These are phyloP conservation scores for Tetrahymena thermophila DNA, from an alignment of 73 alveolate genomes.

Conservation along the genomic window DNA sequence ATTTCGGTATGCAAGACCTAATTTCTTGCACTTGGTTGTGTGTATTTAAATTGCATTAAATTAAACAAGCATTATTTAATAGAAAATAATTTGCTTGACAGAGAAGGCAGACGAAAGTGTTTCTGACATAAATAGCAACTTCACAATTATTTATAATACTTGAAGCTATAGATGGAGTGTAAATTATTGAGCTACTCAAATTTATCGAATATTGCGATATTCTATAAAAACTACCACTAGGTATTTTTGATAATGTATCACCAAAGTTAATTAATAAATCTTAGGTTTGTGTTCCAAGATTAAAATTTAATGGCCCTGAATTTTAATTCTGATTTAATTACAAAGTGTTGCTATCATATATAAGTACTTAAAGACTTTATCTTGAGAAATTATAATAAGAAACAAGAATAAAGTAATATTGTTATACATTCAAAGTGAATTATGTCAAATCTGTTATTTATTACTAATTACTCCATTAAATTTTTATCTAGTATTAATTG, in stretches of 20 bases:
- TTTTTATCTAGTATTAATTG: background rate
- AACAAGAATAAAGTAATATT: background rate
- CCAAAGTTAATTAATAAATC: background rate
- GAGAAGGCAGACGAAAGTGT: background rate
- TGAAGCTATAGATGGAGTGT: background rate
- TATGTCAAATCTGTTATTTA: background rate
- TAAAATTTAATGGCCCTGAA: background rate
- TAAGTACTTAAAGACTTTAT: background rate
- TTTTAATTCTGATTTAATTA: background rate
- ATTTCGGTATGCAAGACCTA: background rate
- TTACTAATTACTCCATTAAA: background rate
- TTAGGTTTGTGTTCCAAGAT: background rate
- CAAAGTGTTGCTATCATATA: background rate
- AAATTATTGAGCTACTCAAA: background rate
- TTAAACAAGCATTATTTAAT: background rate
- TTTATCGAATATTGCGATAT: background rate
- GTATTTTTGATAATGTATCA: background rate
- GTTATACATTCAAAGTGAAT: background rate
- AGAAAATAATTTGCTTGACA: background rate
- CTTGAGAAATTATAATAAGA: background rate
- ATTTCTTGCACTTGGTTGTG: background rate
- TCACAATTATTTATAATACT: background rate
- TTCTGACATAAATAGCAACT: background rate
- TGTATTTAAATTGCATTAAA: background rate
- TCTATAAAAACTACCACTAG: background rate